These are phyloP conservation scores for Botryosphaeria dothidea DNA, from an alignment of 2,329 filamentous ascomycete genomes.

Conservation along the genomic window DNA sequence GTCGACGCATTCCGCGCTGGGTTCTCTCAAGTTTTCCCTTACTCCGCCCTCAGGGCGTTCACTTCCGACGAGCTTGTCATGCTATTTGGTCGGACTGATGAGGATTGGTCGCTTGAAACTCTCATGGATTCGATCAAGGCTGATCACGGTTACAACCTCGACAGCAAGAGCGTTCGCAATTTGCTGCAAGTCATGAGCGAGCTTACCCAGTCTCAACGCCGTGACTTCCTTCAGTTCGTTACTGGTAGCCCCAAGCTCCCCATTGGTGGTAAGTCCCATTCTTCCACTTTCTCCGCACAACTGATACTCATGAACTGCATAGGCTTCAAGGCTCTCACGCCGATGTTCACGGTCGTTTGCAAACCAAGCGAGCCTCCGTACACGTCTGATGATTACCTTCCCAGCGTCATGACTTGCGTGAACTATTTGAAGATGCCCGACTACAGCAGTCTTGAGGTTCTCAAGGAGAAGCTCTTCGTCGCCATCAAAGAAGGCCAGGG, in stretches of 20 bases:
- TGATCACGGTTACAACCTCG: conserved; percentile 97
- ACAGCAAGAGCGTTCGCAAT: conserved; percentile 93
- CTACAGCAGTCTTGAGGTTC: conserved; percentile 76
- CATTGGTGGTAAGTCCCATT: conserved; percentile 83
- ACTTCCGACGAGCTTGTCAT: conserved; percentile 94
- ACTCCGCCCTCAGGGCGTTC: conserved; percentile 87
- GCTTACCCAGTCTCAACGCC: conserved; percentile 69
- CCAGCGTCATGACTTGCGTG: conserved; percentile 99
- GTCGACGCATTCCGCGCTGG: conserved; percentile 87
- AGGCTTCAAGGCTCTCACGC: conserved; percentile 96
- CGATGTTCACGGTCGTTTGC: conserved; percentile 98
- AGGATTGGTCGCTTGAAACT: conserved; percentile 97
- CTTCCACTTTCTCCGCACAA: background rate
- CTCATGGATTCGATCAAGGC: conserved; percentile 98
- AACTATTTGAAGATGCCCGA: conserved; percentile 98
- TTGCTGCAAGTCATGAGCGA: conserved; percentile 94
- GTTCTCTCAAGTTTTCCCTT: conserved; percentile 96
- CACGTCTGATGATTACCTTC: conserved; percentile 94
- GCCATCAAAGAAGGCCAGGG: conserved; percentile 96
- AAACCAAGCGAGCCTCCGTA: conserved; percentile 96
- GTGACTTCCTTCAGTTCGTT: conserved; percentile 96
- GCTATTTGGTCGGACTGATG: conserved; percentile 87
- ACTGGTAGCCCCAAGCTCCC: conserved; percentile 97
- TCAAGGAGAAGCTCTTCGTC: conserved; percentile 76
- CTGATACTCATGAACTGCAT: conserved; percentile 13